Evolutionary conservation across 2,329 filamentous ascomycete species (phyloP), one percentile per base, ranked within the genome.

Genomic region (Cadophora luteo-olivacea): DNA sequence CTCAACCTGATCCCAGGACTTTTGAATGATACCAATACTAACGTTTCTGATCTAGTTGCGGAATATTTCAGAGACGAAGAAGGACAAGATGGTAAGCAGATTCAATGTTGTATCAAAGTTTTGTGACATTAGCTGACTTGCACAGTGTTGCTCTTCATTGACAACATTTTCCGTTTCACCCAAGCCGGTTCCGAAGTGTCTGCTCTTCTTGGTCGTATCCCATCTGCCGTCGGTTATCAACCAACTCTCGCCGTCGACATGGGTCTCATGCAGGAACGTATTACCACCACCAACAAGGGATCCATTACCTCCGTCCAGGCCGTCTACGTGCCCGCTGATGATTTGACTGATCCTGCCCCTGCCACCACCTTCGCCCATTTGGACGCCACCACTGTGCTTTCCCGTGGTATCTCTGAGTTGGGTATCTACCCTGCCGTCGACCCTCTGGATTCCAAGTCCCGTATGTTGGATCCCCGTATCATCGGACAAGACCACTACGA

Each of bases 131-230:
- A 60, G 67, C 78, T 80, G 73, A 81, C 70, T 33, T 36, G 33
- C 36, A 6, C 69, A 92, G 93, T 97, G 89, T 88, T 97, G 82
- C 94, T 97, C 84, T 97, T 98, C 89, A 98, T 98, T 84, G 96
- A 99, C 92, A 99, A 99, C 90, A 98, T 99, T 86, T 98, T 97
- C 93, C 92, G 96, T 81, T 98, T 98, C 90, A 97, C 95, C 76
- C 95, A 98, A 87, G 96, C 96, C 83, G 96, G 96, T 94, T 98
- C 96, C 80, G 96, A 99, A 87, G 96, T 99, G 90, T 98, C 95
- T 87, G 96, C 96, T 81, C 90, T 99, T 82, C 89, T 99, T 76
- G 96, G 96, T 88, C 95, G 96, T 94, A 99, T 99, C 80, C 96
- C 96, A 85, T 99, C 96, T 88, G 96, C 96, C 82, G 96, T 99